Base-by-base conservation (phyloP, 495 filamentous ascomycete species). In the Cudoniella acicularis region DNA sequence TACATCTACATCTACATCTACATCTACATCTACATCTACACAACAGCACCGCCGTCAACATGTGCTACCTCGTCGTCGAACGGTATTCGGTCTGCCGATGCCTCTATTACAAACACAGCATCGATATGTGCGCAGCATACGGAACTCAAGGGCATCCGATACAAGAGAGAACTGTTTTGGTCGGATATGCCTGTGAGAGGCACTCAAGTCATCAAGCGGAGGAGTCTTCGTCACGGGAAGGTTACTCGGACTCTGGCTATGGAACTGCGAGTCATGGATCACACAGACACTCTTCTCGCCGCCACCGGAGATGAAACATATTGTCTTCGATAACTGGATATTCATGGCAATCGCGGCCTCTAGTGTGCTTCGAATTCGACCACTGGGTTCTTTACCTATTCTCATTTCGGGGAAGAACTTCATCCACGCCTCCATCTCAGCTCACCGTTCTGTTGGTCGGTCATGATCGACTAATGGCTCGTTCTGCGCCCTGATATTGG, bases 41-140 rank as follows among this genome's bases (percentile, higher is more conserved):
- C 54, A 2, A 41, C 36, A 48, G 9, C 56, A 48, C 2, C 54
- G 18, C 40, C 49, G 41, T 54, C 52, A 66, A 22, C 17, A 91
- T 92, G 88, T 92, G 88, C 68, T 84, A 85, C 68, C 79, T 87
- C 69, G 72, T 91, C 58, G 74, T 89, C 65, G 88, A 92, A 69
- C 83, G 85, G 30, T 94, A 86, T 72, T 81, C 88, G 6, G 89
- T 86, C 56, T 94, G 90, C 80, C 77, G 83, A 56, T 94, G 90
- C 69, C 73, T 91, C 66, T 94, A 94, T 76, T 89, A 89, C 75
- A 77, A 83, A 55, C 90, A 94, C 71, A 81, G 81, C 21, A 77
- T 90, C 60, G 88, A 92, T 61, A 87, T 86, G 60, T 94, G 90
- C 69, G 70, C 80, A 20, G 77, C 83, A 46, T 87, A 86, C 65